Percentiles rank a stretch among this genome's conserved stretches.
phyloP scores from a whole-genome alignment of 2,329 filamentous ascomycete species.

The Pseudogymnoascus sp. region DNA sequence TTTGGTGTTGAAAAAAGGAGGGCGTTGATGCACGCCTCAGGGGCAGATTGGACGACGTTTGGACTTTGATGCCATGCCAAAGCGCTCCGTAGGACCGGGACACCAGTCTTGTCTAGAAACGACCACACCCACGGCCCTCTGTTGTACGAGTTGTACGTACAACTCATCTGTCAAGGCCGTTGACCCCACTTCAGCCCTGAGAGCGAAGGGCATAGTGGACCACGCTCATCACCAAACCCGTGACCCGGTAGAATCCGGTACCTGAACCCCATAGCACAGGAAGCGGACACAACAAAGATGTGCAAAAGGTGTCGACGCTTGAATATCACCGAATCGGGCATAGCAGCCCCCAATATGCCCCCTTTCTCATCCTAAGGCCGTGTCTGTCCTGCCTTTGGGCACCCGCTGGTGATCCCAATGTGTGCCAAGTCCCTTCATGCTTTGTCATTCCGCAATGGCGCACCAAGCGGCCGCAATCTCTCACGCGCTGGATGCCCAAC shows the following conservation, averaged over 20 bases:
- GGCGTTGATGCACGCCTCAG: background rate
- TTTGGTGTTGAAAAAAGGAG: background rate
- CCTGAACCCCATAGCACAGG: background rate
- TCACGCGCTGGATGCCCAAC: background rate
- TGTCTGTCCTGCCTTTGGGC: background rate
- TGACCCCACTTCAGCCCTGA: background rate
- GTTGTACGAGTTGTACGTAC: background rate
- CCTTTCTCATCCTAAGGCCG: background rate
- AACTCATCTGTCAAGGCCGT: background rate
- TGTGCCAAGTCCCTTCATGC: background rate
- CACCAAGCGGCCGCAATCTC: background rate
- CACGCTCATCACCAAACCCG: background rate
- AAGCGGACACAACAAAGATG: background rate
- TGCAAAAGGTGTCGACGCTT: background rate
- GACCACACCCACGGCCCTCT: background rate
- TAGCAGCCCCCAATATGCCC: background rate
- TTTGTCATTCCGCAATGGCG: background rate
- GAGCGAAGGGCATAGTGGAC: background rate
- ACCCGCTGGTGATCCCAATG: background rate
- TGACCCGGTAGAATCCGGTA: background rate
- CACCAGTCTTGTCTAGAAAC: background rate
- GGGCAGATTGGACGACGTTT: background rate
- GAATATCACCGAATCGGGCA: background rate
- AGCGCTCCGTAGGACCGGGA: background rate
- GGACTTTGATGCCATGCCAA: background rate